Evolutionary conservation across 805 yeast genomes (phyloP), one percentile per base, ranked within the genome.

Genomic region (Wickerhamiella spandovensis): DNA sequence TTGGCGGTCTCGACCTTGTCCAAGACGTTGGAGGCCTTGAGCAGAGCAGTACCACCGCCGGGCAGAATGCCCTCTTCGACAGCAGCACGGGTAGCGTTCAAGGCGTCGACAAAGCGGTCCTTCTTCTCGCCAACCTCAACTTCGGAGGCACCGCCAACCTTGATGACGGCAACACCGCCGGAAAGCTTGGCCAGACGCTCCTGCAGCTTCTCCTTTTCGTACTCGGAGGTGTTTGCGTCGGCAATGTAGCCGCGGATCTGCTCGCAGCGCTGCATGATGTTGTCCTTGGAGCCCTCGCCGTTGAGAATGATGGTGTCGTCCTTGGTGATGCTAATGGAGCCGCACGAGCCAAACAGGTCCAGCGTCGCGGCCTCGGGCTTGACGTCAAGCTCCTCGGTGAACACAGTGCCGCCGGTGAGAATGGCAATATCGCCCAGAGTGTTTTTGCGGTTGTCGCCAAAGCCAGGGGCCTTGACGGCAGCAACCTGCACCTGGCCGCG

Each of bases 61-160:
- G 98, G 98, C 59, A 92, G 77, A 66, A 92, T 88, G 72, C 98
- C 98, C 72, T 87, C 95, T 72, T 90, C 90, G 56, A 92, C 95
- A 58, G 98, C 98, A 52, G 98, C 97, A 72, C 97, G 87, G 49
- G 97, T 92, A 51, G 98, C 97, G 67, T 92, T 90, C 67, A 92
- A 77, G 24, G 98, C 97, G 73, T 92, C 98, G 63, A 92, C 97
- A 65, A 88, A 86, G 72, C 98, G 84, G 70, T 92, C 98, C 76
- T 92, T 92, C 92, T 92, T 92, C 77, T 92, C 98, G 65, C 97
- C 94, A 58, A 92, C 98, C 73, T 92, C 97, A 58, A 92, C 84
- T 73, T 92, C 97, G 21, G 95, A 84, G 44, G 95, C 69, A 60
- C 98, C 98, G 68, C 98, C 98, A 55, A 90, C 97, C 75, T 84